phyloP scores from a whole-genome alignment of 2,329 filamentous ascomycete genomes.

The Xylariaceae sp. region DNA sequence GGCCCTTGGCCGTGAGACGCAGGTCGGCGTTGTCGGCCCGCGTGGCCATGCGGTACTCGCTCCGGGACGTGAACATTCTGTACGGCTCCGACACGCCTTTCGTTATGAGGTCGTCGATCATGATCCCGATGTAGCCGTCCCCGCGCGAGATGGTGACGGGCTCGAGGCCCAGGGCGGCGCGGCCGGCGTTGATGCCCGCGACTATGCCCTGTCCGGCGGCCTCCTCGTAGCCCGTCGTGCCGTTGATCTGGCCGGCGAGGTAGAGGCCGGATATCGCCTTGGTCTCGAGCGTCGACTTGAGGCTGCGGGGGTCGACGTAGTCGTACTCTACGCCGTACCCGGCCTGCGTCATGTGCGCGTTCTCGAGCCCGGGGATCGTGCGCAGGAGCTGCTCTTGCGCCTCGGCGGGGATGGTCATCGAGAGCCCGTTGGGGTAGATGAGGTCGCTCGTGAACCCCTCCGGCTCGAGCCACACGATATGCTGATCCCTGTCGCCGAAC shows the following conservation, averaged over 20 bases:
- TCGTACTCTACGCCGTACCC: slow-evolving; percentile 98
- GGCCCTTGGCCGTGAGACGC: slow-evolving; percentile 74
- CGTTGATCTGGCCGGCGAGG: slow-evolving; percentile 95
- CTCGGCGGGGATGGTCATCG: slow-evolving; percentile 89
- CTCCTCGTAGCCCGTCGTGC: slow-evolving; percentile 97
- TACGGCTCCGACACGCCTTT: slow-evolving; percentile 97
- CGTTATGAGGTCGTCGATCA: slow-evolving; percentile 96
- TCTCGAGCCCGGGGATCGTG: slow-evolving; percentile 81
- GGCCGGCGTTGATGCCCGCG: slow-evolving; percentile 88
- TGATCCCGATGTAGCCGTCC: slow-evolving; percentile 95
- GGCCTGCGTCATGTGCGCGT: slow-evolving; percentile 85
- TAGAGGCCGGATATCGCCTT: slow-evolving; percentile 86
- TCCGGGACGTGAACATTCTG: slow-evolving; percentile 94
- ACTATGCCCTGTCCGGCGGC: slow-evolving; percentile 89
- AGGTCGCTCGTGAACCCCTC: slow-evolving; percentile 88
- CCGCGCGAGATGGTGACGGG: slow-evolving; percentile 68
- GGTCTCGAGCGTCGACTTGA: slow-evolving; percentile 87
- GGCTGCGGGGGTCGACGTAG: slow-evolving; percentile 87
- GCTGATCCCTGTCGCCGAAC: slow-evolving; percentile 72
- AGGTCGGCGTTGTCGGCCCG: slow-evolving; percentile 92
- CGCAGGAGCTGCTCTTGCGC: slow-evolving; percentile 81
- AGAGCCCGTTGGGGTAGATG: slow-evolving; percentile 94
- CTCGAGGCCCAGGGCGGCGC: slow-evolving; percentile 62
- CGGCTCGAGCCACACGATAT: slow-evolving; percentile 95
- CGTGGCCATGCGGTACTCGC: slow-evolving; percentile 89